Evolutionary conservation across 768 basidiomycete genomes (phyloP), one percentile per base, ranked within the genome.

Genomic region (Strobilomyces dryophilus): DNA sequence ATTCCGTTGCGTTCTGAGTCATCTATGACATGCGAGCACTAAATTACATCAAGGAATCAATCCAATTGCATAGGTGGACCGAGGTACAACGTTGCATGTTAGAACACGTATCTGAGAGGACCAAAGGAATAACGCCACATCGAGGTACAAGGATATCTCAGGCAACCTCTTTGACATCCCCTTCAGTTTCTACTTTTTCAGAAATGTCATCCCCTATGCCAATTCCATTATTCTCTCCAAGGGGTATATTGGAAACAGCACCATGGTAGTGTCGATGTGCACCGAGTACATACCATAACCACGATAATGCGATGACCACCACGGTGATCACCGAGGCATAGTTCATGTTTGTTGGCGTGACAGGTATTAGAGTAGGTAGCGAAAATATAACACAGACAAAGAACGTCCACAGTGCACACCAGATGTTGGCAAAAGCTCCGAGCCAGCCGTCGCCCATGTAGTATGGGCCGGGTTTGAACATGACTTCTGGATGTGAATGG

Each of bases 381-480:
- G 76, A 74, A 58, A 81, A 79, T 40, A 80, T 67, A 37, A 80
- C 69, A 45, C 64, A 69, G 15, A 79, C 73, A 59, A 79, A 79
- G 14, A 67, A 56, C 44, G 76, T 75, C 77, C 77, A 79, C 8
- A 67, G 35, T 26, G 77, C 70, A 54, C 79, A 80, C 58, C 66
- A 75, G 31, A 74, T 45, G 54, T 81, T 82, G 48, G 69, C 68
- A 12, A 69, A 61, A 67, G 69, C 71, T 0, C 80, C 80, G 12
- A 80, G 55, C 53, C 70, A 57, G 2, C 80, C 79, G 47, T 76
- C 72, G 21, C 81, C 77, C 74, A 84, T 74, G 68, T 80, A 83
- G 66, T 79, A 84, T 15, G 82, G 83, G 8, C 82, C 82, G 0
- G 82, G 83, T 36, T 71, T 74, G 72, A 84, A 84, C 34, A 68